A percentile compares a stretch with the other conserved stretches of the same genome.
These are phyloP conservation scores for Phytophthora multivora DNA, from an alignment of 352 stramenopile species.

Conservation along the genomic window DNA sequence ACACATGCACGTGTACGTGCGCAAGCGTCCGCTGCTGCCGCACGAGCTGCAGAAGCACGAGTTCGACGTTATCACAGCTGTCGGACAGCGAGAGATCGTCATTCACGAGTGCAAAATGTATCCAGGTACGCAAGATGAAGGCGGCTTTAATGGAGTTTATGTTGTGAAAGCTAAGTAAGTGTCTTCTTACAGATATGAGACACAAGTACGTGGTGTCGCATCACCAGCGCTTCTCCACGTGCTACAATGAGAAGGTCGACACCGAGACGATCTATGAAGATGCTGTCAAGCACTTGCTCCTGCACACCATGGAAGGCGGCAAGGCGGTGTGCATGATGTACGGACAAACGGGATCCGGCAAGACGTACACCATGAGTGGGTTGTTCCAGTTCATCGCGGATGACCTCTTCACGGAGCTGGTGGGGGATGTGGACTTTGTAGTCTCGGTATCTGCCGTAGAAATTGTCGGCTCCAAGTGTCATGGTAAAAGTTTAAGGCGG, in stretches of 20 bases:
- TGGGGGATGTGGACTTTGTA: constrained; percentile 52
- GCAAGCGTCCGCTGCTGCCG: constrained; percentile 87
- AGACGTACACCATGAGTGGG: constrained; percentile 87
- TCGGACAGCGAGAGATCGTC: constrained; percentile 62
- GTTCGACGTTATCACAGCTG: constrained; percentile 87
- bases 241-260: constrained; percentile 73
- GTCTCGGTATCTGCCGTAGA: constrained; percentile 62
- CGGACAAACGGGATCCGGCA: constrained; percentile 68
- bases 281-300: constrained; percentile 65
- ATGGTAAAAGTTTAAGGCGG: constrained; percentile 31
- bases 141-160: neutral
- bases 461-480: constrained; percentile 71
- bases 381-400: constrained; percentile 81
- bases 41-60: constrained; percentile 88
- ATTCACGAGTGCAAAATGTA: constrained; percentile 93
- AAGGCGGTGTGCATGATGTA: constrained; percentile 88
- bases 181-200: constrained; percentile 71
- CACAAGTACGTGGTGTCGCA: constrained; percentile 87
- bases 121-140: constrained; percentile 34
- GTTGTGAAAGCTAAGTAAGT: neutral
- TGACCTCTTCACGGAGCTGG: constrained; percentile 61
- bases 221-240: constrained; percentile 74
- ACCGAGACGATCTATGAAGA: constrained; percentile 83
- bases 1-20: constrained; percentile 84
- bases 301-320: constrained; percentile 67